Conservation (phyloP, 176 grass and related monocot species). For the Aechmea fasciata region DNA sequence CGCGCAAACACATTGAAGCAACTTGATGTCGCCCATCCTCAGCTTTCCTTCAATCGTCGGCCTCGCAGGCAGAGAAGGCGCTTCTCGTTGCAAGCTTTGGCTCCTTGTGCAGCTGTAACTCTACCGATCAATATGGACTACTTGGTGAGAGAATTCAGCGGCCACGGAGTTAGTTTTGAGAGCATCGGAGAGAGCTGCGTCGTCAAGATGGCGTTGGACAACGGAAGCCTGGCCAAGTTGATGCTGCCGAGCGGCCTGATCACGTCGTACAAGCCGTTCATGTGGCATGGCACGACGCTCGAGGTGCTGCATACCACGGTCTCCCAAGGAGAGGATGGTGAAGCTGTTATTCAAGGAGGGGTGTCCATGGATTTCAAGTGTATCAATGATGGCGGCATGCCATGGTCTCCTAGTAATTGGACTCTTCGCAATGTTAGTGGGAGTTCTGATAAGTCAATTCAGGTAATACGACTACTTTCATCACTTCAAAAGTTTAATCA, state of each 20-base stretch:
- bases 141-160: constrained; percentile 63
- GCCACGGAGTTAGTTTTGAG: constrained; percentile 63
- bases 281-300: constrained; percentile 64
- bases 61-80: constrained; percentile 2
- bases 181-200: constrained; percentile 43
- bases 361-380: constrained; percentile 38
- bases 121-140: constrained; percentile 43
- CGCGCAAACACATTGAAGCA: constrained; percentile 22
- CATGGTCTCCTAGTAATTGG: constrained; percentile 47
- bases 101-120: constrained; percentile 5
- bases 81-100: constrained; percentile 14
- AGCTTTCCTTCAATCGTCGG: constrained; percentile 9
- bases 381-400: background rate
- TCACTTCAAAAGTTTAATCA: too few species aligned
- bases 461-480: constrained; percentile 26
- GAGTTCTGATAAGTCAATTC: constrained; percentile 39
- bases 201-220: constrained; percentile 50
- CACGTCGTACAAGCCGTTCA: constrained; percentile 68
- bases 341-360: constrained; percentile 45
- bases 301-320: constrained; percentile 70
- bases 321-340: constrained; percentile 16
- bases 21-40: background rate
- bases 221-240: constrained; percentile 58
- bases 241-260: constrained; percentile 72
- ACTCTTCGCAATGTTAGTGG: constrained; percentile 46